Conservation (phyloP, 2,329 filamentous ascomycete species). For the Clonostachys rhizophaga region DNA sequence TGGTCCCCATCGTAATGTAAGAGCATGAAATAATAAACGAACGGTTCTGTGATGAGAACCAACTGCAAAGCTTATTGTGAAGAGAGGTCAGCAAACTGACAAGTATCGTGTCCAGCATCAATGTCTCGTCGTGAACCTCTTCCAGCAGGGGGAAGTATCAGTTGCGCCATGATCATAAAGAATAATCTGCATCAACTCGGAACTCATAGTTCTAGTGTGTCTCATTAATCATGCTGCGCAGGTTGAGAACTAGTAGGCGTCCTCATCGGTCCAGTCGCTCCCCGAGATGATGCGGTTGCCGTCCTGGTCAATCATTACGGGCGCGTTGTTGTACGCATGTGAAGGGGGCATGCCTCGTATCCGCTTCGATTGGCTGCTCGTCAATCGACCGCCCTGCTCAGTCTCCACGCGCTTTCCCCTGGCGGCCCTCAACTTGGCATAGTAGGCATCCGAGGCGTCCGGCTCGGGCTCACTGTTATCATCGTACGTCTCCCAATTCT, state of each 20-base stretch:
- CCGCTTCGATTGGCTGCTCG: constrained; percentile 45
- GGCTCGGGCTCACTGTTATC: constrained; percentile 73
- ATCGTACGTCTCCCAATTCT: constrained; percentile 98
- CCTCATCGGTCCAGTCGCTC: constrained; percentile 65
- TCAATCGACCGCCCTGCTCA: constrained; percentile 24
- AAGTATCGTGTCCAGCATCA: no score
- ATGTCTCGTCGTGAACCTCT: no score
- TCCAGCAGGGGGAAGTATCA: no score
- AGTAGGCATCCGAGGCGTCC: constrained; percentile 75
- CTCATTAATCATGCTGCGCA: no score
- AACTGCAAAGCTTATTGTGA: no score
- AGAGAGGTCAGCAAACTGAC: no score
- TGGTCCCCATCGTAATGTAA: no score
- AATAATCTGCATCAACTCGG: no score
- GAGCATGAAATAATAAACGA: no score
- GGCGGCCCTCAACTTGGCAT: constrained; percentile 69
- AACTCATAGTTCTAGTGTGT: no score
- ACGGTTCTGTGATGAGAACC: no score
- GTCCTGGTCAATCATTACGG: constrained; percentile 46
- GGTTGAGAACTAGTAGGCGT: constrained; percentile 37
- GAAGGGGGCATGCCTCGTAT: constrained; percentile 46
- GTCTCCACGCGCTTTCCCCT: constrained; percentile 59
- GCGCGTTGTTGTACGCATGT: constrained; percentile 23
- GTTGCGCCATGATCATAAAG: no score
- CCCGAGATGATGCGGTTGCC: constrained; percentile 60